Evolutionary conservation across 2,329 filamentous ascomycete genomes (phyloP), one percentile per base, ranked within the genome.

Genomic region (Colletotrichum sp.): DNA sequence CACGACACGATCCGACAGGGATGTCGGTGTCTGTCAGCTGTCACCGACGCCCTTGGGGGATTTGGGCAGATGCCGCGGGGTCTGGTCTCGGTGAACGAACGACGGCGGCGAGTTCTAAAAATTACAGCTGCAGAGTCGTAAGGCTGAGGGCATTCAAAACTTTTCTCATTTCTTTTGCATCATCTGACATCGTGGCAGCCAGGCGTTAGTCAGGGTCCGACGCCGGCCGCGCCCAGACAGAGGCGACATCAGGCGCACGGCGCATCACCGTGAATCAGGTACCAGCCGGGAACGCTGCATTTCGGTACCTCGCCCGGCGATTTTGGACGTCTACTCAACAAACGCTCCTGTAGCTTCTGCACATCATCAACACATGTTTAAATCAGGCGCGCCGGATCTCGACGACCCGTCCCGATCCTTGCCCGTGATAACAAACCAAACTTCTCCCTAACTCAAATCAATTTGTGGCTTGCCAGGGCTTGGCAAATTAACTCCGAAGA

Each of bases 1-100:
- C 73, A 73, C 70, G 62, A 26, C 8, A 8, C 69, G 16, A 24
- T 32, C 16, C 24, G 22, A 28, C 30, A 18, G 32, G 26, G 28
- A 22, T 63, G 13, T 73, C 73, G 70, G 64, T 22, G 24, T 73
- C 60, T 73, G 70, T 32, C 73, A 68, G 59, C 39, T 60, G 69
- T 68, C 64, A 72, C 16, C 52, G 63, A 22, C 63, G 72, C 18
- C 68, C 62, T 52, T 72, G 62, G 28, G 28, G 34, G 15, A 16
- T 68, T 44, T 52, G 28, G 30, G 30, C 72, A 75, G 57, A 68
- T 69, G n/a, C 70, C 70, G 68, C 73, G 73, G 69, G 73, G 28
- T 73, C 24, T 73, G 64, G n/a, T 52, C 9, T 55, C 9, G 28
- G 28, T 36, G 55, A 22, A 8, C 39, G 22, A 57, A 28, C 5